Percentiles rank a stretch among this genome's conserved stretches.
Conservation (phyloP, 129 eudicot species). For the Ambrosia artemisiifolia region DNA sequence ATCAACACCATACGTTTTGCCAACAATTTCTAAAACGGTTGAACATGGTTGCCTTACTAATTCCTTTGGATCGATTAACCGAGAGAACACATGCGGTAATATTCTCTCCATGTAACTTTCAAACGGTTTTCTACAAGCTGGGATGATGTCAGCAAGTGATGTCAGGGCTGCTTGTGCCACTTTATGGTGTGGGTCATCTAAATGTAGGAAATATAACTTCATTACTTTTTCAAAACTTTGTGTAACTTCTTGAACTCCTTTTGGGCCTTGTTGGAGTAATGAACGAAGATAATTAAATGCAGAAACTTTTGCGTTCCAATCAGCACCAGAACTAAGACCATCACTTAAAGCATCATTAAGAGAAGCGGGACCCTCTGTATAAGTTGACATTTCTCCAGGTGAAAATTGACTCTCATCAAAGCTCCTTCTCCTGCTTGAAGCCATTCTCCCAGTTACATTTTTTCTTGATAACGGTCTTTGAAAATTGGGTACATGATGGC, state of each 20-base stretch:
- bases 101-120: slow-evolving; percentile 97
- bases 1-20: slow-evolving; percentile 86
- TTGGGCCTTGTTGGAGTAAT: slow-evolving; percentile 72
- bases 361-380: slow-evolving; percentile 76
- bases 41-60: slow-evolving; percentile 79
- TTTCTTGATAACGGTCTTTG: slow-evolving; percentile 86
- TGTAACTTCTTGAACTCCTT: slow-evolving; percentile 80
- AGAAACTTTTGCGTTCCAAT: slow-evolving; percentile 95
- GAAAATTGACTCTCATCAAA: slow-evolving; percentile 84
- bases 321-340: slow-evolving; percentile 77
- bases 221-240: slow-evolving; percentile 96
- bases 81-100: slow-evolving; percentile 86
- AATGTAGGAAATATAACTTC: slow-evolving; percentile 88
- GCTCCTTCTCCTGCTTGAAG: slow-evolving; percentile 77
- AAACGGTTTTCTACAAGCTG: slow-evolving; percentile 84
- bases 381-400: slow-evolving; percentile 66
- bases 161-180: slow-evolving; percentile 97
- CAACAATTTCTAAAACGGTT: slow-evolving; percentile 69
- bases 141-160: slow-evolving; percentile 88
- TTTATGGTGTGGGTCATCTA: slow-evolving; percentile 98
- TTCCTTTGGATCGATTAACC: slow-evolving; percentile 93
- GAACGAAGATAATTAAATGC: slow-evolving; percentile 84
- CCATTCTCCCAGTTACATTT: slow-evolving; percentile 61
- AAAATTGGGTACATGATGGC: slow-evolving; percentile 68
- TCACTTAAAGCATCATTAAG: slow-evolving; percentile 78